Conservation (phyloP, 2,329 filamentous ascomycete genomes). For the Colletotrichum sansevieriae region DNA sequence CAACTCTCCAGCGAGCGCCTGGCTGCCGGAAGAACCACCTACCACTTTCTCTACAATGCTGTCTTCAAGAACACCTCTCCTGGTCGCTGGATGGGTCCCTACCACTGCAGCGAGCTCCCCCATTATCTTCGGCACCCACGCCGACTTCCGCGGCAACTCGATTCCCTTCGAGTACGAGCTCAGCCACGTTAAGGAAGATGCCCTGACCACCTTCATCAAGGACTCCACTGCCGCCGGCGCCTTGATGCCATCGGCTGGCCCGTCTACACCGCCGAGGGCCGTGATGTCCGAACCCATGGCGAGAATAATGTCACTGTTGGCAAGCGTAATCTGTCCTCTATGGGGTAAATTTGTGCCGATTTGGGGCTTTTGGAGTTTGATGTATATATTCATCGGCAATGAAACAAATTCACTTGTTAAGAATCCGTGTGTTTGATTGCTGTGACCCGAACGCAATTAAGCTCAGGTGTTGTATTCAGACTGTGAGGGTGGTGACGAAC, state of each 20-base stretch:
- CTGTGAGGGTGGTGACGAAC: too few species aligned
- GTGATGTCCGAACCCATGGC: slow-evolving; percentile 33
- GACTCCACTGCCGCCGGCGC: slow-evolving; percentile 30
- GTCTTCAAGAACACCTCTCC: slow-evolving; percentile 49
- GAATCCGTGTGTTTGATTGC: neutral
- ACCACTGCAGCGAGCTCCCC: slow-evolving; percentile 51
- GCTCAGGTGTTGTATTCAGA: too few species aligned
- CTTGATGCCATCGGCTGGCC: slow-evolving; percentile 35
- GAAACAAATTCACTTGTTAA: neutral
- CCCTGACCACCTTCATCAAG: slow-evolving; percentile 31
- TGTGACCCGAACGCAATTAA: too few species aligned
- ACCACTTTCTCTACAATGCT: slow-evolving; percentile 47
- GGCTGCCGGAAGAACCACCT: slow-evolving; percentile 41
- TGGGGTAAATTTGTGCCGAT: slow-evolving; percentile 22
- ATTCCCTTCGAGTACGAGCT: slow-evolving; percentile 38
- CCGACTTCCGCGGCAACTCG: slow-evolving; percentile 41
- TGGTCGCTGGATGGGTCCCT: slow-evolving; percentile 46
- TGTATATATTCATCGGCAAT: neutral
- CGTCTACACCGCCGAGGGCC: slow-evolving; percentile 27
- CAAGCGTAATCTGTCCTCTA: slow-evolving; percentile 21
- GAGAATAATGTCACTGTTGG: slow-evolving; percentile 23
- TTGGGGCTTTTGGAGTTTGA: slow-evolving; percentile 22
- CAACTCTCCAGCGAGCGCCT: slow-evolving; percentile 21
- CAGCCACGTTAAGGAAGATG: slow-evolving; percentile 40
- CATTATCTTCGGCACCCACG: slow-evolving; percentile 50